Conservation (phyloP, 768 basidiomycete genomes). For the Cystobasidium onofrii region DNA sequence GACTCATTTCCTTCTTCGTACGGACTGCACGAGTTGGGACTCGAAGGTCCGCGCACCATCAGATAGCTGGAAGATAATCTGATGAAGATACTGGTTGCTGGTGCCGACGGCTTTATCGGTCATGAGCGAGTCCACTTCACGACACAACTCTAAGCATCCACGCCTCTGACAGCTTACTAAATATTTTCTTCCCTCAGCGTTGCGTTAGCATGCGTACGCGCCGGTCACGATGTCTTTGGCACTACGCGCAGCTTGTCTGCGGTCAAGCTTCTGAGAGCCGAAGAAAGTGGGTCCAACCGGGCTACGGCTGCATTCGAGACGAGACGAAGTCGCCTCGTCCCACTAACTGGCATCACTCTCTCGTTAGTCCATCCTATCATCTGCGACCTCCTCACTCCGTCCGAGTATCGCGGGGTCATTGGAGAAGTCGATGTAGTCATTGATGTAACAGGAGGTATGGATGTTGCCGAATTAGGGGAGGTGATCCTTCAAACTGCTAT, state of each 20-base stretch:
- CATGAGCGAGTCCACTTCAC: not conserved
- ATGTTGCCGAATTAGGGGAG: not conserved
- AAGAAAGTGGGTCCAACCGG: not conserved
- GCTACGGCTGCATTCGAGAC: too few relatives aligned
- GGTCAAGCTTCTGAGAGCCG: not conserved
- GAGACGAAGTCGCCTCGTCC: not conserved
- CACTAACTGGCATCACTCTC: not conserved
- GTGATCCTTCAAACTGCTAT: slow-evolving; percentile 1
- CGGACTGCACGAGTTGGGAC: too few relatives aligned
- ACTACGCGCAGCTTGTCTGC: not conserved
- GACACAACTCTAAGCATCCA: too few relatives aligned
- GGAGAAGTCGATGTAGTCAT: slow-evolving; percentile 25
- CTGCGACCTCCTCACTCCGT: not conserved
- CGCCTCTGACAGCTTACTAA: too few relatives aligned
- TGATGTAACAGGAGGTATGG: not conserved
- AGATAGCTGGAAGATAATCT: not conserved
- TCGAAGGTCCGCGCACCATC: too few relatives aligned
- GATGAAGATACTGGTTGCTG: not conserved
- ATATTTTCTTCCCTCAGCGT: not conserved
- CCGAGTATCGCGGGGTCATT: not conserved
- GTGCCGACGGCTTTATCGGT: not conserved
- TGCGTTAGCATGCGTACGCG: not conserved
- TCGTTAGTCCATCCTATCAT: not conserved
- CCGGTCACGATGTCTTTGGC: not conserved
- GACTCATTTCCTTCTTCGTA: not conserved